These are phyloP conservation scores for Stenogyne calaminthoides DNA, from an alignment of 305 asterid genomes.

Conservation along the genomic window DNA sequence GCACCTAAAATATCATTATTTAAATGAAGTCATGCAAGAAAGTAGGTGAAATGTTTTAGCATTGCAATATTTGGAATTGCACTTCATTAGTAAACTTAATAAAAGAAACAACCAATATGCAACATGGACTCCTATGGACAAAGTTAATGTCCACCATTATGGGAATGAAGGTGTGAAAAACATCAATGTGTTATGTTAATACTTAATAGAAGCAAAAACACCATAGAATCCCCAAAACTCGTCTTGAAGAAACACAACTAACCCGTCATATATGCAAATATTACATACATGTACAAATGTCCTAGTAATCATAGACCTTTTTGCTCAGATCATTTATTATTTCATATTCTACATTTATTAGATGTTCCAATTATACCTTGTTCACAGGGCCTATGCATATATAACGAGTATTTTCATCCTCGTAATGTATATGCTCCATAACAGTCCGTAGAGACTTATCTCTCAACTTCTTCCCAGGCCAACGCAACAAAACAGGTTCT, in stretches of 20 bases:
- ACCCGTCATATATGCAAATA: neutral
- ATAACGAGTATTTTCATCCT: conserved; percentile 98
- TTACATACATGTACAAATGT: neutral
- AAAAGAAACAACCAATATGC: conserved; percentile 25
- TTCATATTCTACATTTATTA: conserved; percentile 5
- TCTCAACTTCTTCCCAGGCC: conserved; percentile 98
- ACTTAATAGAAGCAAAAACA: conserved; percentile 6
- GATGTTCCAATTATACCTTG: conserved; percentile 57
- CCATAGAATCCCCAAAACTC: neutral
- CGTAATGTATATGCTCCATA: conserved; percentile 95
- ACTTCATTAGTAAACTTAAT: conserved; percentile 18
- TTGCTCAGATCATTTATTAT: neutral
- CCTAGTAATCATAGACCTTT: conserved; percentile 10
- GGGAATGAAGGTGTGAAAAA: neutral
- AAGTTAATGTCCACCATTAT: conserved; percentile 23
- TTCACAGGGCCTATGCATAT: conserved; percentile 97
- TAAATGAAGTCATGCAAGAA: conserved; percentile 8
- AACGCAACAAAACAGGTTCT: conserved; percentile 85
- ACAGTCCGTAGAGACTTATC: conserved; percentile 71
- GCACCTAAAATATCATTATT: conserved; percentile 46
- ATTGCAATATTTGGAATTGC: conserved; percentile 15
- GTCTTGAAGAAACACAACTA: conserved; percentile 11
- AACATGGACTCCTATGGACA: conserved; percentile 1
- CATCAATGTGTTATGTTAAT: conserved; percentile 11
- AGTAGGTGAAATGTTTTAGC: conserved; percentile 12